These are phyloP conservation scores for Ilyonectria mors-panacis DNA, from an alignment of 2,329 filamentous ascomycete genomes.

Conservation along the genomic window DNA sequence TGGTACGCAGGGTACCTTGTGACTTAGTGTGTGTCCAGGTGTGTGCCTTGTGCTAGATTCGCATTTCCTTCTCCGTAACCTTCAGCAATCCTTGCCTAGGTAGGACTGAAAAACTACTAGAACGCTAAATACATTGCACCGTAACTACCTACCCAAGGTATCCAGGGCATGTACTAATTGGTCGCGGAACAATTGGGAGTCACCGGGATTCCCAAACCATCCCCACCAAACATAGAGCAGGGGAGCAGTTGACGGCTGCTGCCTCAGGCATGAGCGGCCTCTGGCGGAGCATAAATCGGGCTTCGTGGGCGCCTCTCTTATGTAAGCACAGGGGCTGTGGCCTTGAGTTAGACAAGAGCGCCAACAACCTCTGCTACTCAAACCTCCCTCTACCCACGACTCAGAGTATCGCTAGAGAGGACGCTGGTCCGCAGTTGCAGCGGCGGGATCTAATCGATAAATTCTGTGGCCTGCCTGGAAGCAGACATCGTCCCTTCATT, in stretches of 20 bases:
- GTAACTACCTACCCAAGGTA: not conserved
- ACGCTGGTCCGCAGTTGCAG: slow-evolving; percentile 49
- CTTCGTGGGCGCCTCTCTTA: slow-evolving; percentile 35
- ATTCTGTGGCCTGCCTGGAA: slow-evolving; percentile 56
- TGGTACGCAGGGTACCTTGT: not conserved
- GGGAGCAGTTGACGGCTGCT: slow-evolving; percentile 2
- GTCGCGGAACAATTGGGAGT: slow-evolving; percentile 3
- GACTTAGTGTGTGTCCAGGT: no score
- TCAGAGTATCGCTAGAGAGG: slow-evolving; percentile 45
- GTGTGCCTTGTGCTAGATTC: no score
- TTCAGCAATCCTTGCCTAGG: not conserved
- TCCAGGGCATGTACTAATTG: not conserved
- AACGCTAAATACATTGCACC: not conserved
- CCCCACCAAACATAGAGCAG: not conserved
- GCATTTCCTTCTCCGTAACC: no score
- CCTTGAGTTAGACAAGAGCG: slow-evolving; percentile 33
- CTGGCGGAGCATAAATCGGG: slow-evolving; percentile 27
- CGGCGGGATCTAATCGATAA: slow-evolving; percentile 49
- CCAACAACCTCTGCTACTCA: slow-evolving; percentile 43
- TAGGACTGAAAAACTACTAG: not conserved
- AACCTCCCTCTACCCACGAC: slow-evolving; percentile 41
- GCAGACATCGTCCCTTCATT: slow-evolving; percentile 55
- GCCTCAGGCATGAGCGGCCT: slow-evolving; percentile 43
- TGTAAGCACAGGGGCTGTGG: slow-evolving; percentile 49
- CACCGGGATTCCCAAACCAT: slow-evolving; percentile 8